Percentiles rank a stretch among this genome's conserved stretches.
Conservation (phyloP, 371 early-diverging fungal species). For the Amoeboaphelidium occidentale region DNA sequence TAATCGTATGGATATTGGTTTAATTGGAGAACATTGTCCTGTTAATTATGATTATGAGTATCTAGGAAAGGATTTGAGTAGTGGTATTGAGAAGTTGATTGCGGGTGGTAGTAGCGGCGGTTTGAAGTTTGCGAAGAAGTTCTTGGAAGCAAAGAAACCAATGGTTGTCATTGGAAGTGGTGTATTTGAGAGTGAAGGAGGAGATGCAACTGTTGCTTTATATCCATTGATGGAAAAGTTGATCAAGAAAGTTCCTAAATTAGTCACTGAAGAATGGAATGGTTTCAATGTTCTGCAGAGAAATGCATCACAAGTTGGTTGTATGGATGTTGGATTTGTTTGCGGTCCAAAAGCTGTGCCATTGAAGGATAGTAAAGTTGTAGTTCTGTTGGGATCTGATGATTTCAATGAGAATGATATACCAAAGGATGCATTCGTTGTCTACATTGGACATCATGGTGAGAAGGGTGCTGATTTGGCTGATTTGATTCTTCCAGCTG, state of each 20-base stretch:
- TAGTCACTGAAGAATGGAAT: constrained; percentile 60
- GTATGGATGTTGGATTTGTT: constrained; percentile 67
- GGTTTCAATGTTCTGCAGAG: constrained; percentile 71
- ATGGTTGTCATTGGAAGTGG: constrained; percentile 69
- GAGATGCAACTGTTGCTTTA: constrained; percentile 32
- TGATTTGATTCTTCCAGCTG: constrained; percentile 81
- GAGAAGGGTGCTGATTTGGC: constrained; percentile 83
- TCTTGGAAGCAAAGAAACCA: constrained; percentile 64
- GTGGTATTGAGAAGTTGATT: constrained; percentile 40
- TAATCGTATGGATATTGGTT: constrained; percentile 46
- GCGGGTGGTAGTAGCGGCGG: constrained; percentile 13
- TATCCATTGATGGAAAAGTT: constrained; percentile 12
- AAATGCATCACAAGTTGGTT: constrained; percentile 39
- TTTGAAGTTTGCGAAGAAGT: constrained; percentile 34
- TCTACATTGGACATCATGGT: constrained; percentile 96
- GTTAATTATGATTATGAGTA: constrained; percentile 79
- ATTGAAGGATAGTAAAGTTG: constrained; percentile 29
- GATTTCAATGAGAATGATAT: constrained; percentile 43
- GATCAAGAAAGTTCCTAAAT: constrained; percentile 21
- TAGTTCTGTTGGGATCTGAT: constrained; percentile 83
- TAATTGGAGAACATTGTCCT: constrained; percentile 38
- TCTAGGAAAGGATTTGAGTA: constrained; percentile 37
- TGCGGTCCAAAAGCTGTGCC: constrained; percentile 17
- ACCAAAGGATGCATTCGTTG: constrained; percentile 76
- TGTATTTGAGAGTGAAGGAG: constrained; percentile 38